Conservation (phyloP, 768 basidiomycete genomes). For the Podaxis rugospora region DNA sequence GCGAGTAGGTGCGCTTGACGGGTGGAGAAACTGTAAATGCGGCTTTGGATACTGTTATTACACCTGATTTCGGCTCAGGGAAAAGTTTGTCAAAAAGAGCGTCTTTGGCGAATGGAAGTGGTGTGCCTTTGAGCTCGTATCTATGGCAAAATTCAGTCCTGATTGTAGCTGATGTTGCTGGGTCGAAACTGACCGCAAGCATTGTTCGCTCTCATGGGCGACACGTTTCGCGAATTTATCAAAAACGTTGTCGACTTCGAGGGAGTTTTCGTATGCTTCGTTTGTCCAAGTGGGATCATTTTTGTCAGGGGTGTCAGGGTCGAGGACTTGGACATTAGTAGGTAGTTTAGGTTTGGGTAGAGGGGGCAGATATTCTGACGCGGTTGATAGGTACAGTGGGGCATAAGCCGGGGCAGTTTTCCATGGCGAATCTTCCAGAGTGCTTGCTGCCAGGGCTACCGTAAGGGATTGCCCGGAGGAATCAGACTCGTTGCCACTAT, state of each 20-base stretch:
- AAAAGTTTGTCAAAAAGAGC: constrained; percentile 71
- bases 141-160: constrained; percentile 32
- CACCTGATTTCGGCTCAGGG: constrained; percentile 42
- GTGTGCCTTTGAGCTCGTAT: constrained; percentile 83
- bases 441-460: constrained; percentile 52
- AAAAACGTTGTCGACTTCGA: constrained; percentile 81
- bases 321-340: constrained; percentile 38
- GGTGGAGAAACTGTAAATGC: constrained; percentile 51
- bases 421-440: constrained; percentile 65
- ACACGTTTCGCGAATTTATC: constrained; percentile 78
- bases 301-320: constrained; percentile 36
- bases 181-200: constrained; percentile 62
- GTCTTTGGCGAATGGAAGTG: constrained; percentile 84
- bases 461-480: constrained; percentile 46
- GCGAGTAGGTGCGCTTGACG: constrained; percentile 49
- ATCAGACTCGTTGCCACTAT: constrained; percentile 16
- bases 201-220: constrained; percentile 71
- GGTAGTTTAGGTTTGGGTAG: constrained; percentile 44
- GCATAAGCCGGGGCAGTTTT: constrained; percentile 57
- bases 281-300: constrained; percentile 54
- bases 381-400: constrained; percentile 70
- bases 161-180: neutral
- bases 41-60: constrained; percentile 55
- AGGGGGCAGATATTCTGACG: constrained; percentile 66
- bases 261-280: constrained; percentile 79